Base-by-base conservation (phyloP, 2,329 filamentous ascomycete genomes). In the Pseudogymnoascus sp. region DNA sequence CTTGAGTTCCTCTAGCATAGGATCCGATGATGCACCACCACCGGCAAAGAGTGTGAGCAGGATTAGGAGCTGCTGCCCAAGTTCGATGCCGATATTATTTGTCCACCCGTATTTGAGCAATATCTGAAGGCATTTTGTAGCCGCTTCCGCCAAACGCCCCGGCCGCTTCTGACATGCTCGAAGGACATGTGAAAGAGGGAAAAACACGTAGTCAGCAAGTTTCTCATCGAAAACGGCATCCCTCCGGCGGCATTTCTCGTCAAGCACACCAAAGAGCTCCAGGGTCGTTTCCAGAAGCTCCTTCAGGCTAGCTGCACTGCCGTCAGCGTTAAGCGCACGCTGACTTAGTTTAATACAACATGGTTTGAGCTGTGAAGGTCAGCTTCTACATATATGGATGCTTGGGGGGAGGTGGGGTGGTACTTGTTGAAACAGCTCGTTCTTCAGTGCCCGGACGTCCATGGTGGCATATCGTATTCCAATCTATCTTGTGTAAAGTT, bases 181-280 rank as follows among this genome's bases (percentile, higher is more conserved):
- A 70, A 99, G 88, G 40, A 97, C 85, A 69, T 95, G 89, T 0
- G 91, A 92, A 0, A 99, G 79, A 0, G 95, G 95, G 66, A 97
- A 96, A 79, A 97, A 97, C 71, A 90, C 83, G 79, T 97, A 99
- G 77, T 97, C 93, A 13, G 93, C 91, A 17, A 97, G 78, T 73
- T 92, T 93, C 61, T 87, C 82, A 73, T 97, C 91, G 17, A 97
- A 74, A 0, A 78, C 77, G 1, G 77, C 72, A 66, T 84, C 79
- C 77, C 69, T 69, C 81, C 81, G 33, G 72, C 71, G 50, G 62
- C 70, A 74, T 21, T 70, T 70, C 56, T 64, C 38, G 65, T 78
- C 71, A 4, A 87, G 74, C n/a, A 83, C 73, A 21, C 67, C 66
- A 31, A 79, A 74, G 2, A 87, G 73, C 64, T 80, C 75, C 23